Evolutionary conservation across 768 basidiomycete genomes (phyloP).

Genomic region (Exidia glandulosa): DNA sequence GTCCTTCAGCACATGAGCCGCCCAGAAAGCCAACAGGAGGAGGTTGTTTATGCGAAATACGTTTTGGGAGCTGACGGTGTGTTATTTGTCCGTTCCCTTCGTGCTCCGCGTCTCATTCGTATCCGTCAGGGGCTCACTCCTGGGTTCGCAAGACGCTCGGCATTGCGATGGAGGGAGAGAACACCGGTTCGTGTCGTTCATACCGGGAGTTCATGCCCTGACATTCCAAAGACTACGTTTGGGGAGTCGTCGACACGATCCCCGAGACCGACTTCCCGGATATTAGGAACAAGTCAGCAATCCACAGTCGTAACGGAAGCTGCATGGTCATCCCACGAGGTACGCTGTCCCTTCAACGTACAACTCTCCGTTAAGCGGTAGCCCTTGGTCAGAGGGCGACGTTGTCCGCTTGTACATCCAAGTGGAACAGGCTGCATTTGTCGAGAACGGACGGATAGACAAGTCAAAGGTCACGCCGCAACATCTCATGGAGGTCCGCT

Average conservation of each 20-base stretch:
- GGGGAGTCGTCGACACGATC: slow-evolving; percentile 70
- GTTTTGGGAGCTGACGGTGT: slow-evolving; percentile 67
- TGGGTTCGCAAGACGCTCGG: slow-evolving; percentile 64
- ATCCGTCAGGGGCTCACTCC: slow-evolving; percentile 55
- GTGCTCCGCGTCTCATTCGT: not conserved
- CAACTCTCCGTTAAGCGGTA: not conserved
- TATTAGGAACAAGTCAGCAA: slow-evolving; percentile 48
- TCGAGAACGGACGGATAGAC: slow-evolving; percentile 40
- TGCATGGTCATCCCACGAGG: slow-evolving; percentile 64
- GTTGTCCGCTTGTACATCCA: slow-evolving; percentile 65
- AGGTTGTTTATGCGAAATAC: slow-evolving; percentile 59
- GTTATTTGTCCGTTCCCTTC: not conserved
- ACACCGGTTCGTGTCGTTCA: slow-evolving; percentile 26
- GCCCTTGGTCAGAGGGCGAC: slow-evolving; percentile 34
- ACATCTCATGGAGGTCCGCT: slow-evolving; percentile 39
- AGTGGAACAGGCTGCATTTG: slow-evolving; percentile 38
- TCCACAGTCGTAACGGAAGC: slow-evolving; percentile 61
- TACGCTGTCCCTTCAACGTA: slow-evolving; percentile 1
- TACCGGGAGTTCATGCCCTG: not conserved
- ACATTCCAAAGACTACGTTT: slow-evolving; percentile 42
- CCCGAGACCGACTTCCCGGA: slow-evolving; percentile 73
- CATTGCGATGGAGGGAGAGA: slow-evolving; percentile 69
- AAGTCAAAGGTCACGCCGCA: slow-evolving; percentile 39
- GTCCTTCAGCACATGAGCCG: not conserved
- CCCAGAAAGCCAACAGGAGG: slow-evolving; percentile 18